Conservation (phyloP, 1,284 basidiomycete species). For the Austropuccinia psidii region DNA sequence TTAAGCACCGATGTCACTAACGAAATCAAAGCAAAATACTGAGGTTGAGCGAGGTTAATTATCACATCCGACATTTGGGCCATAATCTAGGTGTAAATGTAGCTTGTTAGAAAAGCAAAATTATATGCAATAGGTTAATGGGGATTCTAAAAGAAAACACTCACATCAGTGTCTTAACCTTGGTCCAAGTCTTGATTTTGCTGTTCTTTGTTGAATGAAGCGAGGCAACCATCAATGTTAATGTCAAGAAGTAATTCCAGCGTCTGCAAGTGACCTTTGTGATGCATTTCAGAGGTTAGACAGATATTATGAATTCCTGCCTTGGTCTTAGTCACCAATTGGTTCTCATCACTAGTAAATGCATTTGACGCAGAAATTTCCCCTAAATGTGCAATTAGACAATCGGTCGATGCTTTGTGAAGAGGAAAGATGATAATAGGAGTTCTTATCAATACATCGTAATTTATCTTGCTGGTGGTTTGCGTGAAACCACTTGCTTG, state of each 20-base stretch:
- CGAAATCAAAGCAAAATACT: constrained; percentile 70
- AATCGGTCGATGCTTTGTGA: constrained; percentile 61
- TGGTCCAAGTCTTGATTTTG: constrained; percentile 40
- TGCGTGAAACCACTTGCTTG: constrained; percentile 68
- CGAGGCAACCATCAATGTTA: constrained; percentile 63
- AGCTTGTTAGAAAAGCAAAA: too few relatives aligned
- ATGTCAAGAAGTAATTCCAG: constrained; percentile 93
- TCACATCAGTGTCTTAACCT: constrained; percentile 43
- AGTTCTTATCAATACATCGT: constrained; percentile 79
- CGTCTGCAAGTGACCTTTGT: constrained; percentile 51
- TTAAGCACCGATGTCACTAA: constrained; percentile 68
- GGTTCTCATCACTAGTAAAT: constrained; percentile 56
- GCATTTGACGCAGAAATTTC: constrained; percentile 78
- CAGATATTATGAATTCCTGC: constrained; percentile 81
- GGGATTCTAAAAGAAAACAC: too few relatives aligned
- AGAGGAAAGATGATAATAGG: constrained; percentile 87
- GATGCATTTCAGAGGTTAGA: constrained; percentile 62
- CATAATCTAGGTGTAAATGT: constrained; percentile 54
- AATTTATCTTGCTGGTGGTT: constrained; percentile 64
- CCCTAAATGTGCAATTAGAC: constrained; percentile 73
- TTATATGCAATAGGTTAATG: too few relatives aligned
- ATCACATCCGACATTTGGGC: constrained; percentile 83
- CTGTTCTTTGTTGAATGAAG: constrained; percentile 60
- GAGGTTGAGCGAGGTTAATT: constrained; percentile 78
- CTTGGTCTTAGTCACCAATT: constrained; percentile 56